A percentile compares a stretch with the other conserved stretches of the same genome.
These are phyloP conservation scores for Xylaria cubensis DNA, from an alignment of 495 filamentous ascomycete genomes.

Conservation along the genomic window DNA sequence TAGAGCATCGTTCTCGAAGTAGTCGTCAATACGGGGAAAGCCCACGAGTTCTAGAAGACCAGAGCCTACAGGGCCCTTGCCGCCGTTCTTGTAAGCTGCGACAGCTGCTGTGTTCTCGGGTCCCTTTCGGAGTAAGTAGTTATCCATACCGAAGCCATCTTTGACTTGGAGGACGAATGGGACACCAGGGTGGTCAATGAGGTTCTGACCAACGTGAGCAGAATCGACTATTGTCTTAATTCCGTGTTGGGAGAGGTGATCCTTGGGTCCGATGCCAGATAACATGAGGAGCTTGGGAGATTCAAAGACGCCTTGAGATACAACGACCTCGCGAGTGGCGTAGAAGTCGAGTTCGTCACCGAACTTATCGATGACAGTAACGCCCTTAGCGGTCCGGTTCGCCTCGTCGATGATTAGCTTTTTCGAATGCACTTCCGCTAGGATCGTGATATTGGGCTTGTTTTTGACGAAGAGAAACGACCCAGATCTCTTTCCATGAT, in stretches of 20 bases:
- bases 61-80: slow-evolving; percentile 58
- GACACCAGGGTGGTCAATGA: slow-evolving; percentile 62
- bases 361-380: slow-evolving; percentile 48
- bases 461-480: slow-evolving; percentile 59
- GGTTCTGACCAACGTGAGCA: slow-evolving; percentile 63
- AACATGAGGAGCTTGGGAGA: slow-evolving; percentile 67
- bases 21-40: slow-evolving; percentile 63
- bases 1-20: slow-evolving; percentile 53
- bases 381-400: slow-evolving; percentile 39
- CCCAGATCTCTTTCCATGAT: slow-evolving; percentile 62
- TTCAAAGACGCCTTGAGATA: slow-evolving; percentile 64
- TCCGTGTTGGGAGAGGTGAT: slow-evolving; percentile 54
- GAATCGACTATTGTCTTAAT: slow-evolving; percentile 59
- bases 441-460: slow-evolving; percentile 63
- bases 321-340: slow-evolving; percentile 62
- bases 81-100: slow-evolving; percentile 53
- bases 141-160: slow-evolving; percentile 61
- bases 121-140: slow-evolving; percentile 59
- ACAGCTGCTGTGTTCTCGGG: slow-evolving; percentile 53
- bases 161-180: slow-evolving; percentile 63
- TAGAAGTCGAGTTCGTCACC: slow-evolving; percentile 46
- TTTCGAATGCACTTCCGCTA: slow-evolving; percentile 57
- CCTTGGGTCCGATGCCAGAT: slow-evolving; percentile 64
- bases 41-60: slow-evolving; percentile 63
- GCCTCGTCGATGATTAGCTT: slow-evolving; percentile 58